Conservation (phyloP, 2,329 filamentous ascomycete genomes). For the Nemania sp. region DNA sequence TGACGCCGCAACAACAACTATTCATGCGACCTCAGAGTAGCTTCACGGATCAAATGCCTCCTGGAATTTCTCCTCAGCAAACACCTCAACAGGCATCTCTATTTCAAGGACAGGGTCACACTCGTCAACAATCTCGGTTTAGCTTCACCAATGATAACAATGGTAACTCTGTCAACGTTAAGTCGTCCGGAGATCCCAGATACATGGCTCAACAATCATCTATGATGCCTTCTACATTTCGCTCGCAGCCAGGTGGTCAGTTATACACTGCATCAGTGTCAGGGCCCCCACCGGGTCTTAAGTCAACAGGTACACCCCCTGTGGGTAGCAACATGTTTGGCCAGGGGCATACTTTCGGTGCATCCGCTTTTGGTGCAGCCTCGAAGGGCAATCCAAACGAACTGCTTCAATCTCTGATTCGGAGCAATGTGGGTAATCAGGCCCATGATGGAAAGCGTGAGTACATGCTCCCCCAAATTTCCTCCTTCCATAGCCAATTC, state of each 20-base stretch:
- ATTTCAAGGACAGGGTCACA: slow-evolving; percentile 75
- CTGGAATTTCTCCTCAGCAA: slow-evolving; percentile 66
- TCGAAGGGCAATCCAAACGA: slow-evolving; percentile 79
- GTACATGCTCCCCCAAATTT: slow-evolving; percentile 73
- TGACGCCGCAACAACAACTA: slow-evolving; percentile 82
- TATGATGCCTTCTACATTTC: slow-evolving; percentile 81
- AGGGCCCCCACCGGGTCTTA: slow-evolving; percentile 92
- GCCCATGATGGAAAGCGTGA: slow-evolving; percentile 96
- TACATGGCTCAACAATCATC: slow-evolving; percentile 86
- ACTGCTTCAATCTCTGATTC: slow-evolving; percentile 84
- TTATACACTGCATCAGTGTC: slow-evolving; percentile 89
- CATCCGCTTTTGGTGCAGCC: slow-evolving; percentile 72
- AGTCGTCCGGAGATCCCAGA: slow-evolving; percentile 81
- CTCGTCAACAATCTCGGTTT: slow-evolving; percentile 86
- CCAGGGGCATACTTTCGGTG: slow-evolving; percentile 86
- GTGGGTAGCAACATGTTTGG: slow-evolving; percentile 80
- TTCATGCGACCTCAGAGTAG: slow-evolving; percentile 73
- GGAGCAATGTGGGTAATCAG: slow-evolving; percentile 76
- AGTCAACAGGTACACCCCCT: slow-evolving; percentile 93
- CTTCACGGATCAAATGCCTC: slow-evolving; percentile 71
- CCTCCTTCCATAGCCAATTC: slow-evolving; percentile 90
- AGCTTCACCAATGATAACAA: slow-evolving; percentile 84
- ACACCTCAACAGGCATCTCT: slow-evolving; percentile 60
- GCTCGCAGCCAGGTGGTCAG: slow-evolving; percentile 71
- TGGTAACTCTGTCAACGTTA: slow-evolving; percentile 72